Conservation (phyloP, 495 filamentous ascomycete genomes). For the Podospora tetraspora region DNA sequence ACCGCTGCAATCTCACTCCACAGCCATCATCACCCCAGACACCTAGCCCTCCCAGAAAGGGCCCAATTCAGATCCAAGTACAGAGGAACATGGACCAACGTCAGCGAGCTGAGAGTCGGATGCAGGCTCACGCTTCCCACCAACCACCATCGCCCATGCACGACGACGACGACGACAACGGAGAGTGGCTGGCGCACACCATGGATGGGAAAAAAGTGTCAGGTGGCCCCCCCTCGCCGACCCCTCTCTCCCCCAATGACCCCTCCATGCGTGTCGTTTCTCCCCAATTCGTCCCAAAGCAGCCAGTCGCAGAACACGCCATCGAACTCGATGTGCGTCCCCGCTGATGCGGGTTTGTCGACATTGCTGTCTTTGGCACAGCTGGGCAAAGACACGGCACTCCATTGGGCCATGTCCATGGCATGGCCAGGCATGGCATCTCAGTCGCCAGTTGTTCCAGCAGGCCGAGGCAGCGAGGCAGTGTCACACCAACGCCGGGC, state of each 20-base stretch:
- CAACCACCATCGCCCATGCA: conserved; percentile 3
- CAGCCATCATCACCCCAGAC: background rate
- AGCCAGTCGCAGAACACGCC: conserved; percentile 20
- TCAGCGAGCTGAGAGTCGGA: conserved; percentile 18
- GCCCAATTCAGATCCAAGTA: conserved; percentile 1
- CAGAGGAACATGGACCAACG: conserved; percentile 7
- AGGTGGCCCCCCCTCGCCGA: conserved; percentile 27
- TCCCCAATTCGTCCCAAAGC: conserved; percentile 22
- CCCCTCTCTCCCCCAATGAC: conserved; percentile 19
- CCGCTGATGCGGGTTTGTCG: conserved; percentile 4
- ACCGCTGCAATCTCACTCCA: background rate
- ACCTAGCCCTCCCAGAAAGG: background rate
- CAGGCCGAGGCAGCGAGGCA: background rate
- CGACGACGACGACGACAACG: conserved; percentile 1
- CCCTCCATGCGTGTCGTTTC: conserved; percentile 22
- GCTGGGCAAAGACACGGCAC: background rate
- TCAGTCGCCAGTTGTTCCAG: background rate
- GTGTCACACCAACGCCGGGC: conserved; percentile 7
- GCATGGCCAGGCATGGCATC: conserved; percentile 2
- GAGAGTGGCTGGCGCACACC: conserved; percentile 17
- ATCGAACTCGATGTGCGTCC: conserved; percentile 6
- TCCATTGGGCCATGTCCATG: conserved; percentile 1
- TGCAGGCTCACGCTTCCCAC: conserved; percentile 17
- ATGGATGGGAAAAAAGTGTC: conserved; percentile 20
- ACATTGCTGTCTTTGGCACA: conserved; percentile 1